A percentile compares a stretch with the other conserved stretches of the same genome.
phyloP scores from a whole-genome alignment of 352 stramenopile genomes.

The Globisporangium megalacanthum region DNA sequence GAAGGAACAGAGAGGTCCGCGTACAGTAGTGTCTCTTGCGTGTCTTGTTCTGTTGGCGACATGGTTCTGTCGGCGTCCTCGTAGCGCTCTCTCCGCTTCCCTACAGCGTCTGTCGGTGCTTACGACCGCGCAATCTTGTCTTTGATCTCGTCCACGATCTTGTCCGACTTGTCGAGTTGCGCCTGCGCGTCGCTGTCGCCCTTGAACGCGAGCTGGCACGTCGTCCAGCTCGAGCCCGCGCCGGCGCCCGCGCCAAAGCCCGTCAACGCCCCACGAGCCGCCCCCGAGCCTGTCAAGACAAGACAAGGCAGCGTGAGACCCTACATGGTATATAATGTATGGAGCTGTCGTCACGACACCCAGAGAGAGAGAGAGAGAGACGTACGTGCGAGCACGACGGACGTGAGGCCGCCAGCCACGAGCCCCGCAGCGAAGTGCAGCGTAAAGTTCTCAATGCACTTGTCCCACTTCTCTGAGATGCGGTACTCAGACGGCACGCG shows the following conservation, averaged over 20 bases:
- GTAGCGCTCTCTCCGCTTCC: background rate
- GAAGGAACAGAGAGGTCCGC: constrained; percentile 3
- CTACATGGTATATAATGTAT: background rate
- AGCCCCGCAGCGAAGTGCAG: constrained; percentile 82
- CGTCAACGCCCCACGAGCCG: constrained; percentile 55
- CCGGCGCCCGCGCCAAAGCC: constrained; percentile 66
- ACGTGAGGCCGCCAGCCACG: constrained; percentile 76
- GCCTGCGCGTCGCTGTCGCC: constrained; percentile 59
- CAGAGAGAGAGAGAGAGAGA: constrained; percentile 10
- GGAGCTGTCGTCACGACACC: background rate
- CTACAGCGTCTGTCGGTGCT: background rate
- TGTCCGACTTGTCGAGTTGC: constrained; percentile 68
- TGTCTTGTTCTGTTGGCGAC: background rate
- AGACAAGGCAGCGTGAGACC: background rate
- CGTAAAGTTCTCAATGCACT: constrained; percentile 86
- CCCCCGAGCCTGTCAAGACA: constrained; percentile 42
- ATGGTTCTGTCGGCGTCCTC: constrained; percentile 19
- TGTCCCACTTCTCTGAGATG: constrained; percentile 90
- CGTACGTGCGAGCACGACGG: constrained; percentile 77
- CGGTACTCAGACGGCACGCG: constrained; percentile 84
- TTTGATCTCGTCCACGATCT: constrained; percentile 71
- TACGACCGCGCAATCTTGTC: constrained; percentile 35
- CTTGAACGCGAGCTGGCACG: constrained; percentile 78
- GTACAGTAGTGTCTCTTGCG: constrained; percentile 25
- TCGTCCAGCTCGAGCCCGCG: constrained; percentile 80